phyloP scores from a whole-genome alignment of 2,329 filamentous ascomycete species.

The Epichloe hybrida region DNA sequence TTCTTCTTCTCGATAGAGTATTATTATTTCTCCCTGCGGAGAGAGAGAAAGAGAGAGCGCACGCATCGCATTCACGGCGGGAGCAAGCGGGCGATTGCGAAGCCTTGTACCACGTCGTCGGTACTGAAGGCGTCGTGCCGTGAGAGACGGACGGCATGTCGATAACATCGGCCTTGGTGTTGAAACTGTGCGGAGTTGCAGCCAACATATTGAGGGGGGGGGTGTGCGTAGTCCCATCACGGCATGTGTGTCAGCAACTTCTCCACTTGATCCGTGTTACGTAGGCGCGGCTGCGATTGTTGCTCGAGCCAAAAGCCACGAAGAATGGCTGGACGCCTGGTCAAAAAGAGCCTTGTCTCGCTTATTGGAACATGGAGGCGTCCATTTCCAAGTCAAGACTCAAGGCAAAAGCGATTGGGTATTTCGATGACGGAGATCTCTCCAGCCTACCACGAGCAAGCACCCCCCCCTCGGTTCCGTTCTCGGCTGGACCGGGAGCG shows the following conservation, averaged over 20 bases:
- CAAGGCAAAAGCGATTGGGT: background rate
- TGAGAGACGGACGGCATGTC: background rate
- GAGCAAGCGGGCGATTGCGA: no score
- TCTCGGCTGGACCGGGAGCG: slow-evolving; percentile 9
- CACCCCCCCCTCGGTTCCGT: background rate
- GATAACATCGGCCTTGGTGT: background rate
- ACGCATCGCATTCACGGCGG: background rate
- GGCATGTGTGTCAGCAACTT: no score
- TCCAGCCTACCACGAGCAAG: background rate
- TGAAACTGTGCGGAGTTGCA: no score
- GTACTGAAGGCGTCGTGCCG: background rate
- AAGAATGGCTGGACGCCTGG: no score
- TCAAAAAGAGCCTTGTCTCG: background rate
- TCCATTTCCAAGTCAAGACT: background rate
- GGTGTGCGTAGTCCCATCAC: no score
- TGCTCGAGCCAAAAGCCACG: background rate
- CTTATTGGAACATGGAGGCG: no score
- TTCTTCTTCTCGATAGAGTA: background rate
- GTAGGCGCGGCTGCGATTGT: background rate
- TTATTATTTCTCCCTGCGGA: background rate
- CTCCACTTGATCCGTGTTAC: background rate
- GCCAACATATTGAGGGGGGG: no score
- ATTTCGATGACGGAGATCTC: background rate
- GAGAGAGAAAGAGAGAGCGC: background rate
- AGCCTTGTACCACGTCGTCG: slow-evolving; percentile 2